Base-by-base conservation (phyloP, 768 basidiomycete species). In the Agaricus bisporus region DNA sequence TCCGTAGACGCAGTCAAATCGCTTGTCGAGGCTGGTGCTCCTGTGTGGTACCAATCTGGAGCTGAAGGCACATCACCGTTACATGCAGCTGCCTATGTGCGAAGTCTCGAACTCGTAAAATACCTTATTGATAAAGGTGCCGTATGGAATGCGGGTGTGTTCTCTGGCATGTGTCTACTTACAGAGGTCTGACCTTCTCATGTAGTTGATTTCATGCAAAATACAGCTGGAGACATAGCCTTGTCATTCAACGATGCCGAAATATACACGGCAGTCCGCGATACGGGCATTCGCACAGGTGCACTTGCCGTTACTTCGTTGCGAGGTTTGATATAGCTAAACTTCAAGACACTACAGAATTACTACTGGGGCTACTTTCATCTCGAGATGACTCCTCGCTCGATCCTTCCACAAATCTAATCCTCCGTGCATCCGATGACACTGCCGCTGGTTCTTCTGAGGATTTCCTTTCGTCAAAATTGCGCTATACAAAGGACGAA, bases 271-370 rank as follows among this genome's bases (percentile, higher is more conserved):
- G 63, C 82, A 48, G 88, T 99, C 45, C 81, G 91, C n/a, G 86
- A 95, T 69, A 90, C 95, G 52, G 97, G 95, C 7, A 83, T 98
- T 55, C 83, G 95, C 54, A 79, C 88, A 70, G 94, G 95, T 91
- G 63, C 74, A 68, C 65, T 50, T 58, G 49, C 56, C 22, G 22
- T 22, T 1, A 47, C 26, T 60, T 55, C 47, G 36, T 47, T 10
- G 53, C 41, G 32, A 28, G 18, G 44, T 52, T 42, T 26, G 36
- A 43, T 8, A 43, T 3, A 5, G 15, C 48, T 43, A 35, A 48
- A 56, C 56, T 54, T 61, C 62, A 41, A 63, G 57, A 52, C 56
- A 41, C 10, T 37, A 47, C 65, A 88, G 91, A 92, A 68, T 75
- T 92, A 51, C 74, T 94, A 26, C 78, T 91, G 36, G 69, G 79